Base-by-base conservation (phyloP, 2,329 filamentous ascomycete genomes). In the Botryotinia calthae region DNA sequence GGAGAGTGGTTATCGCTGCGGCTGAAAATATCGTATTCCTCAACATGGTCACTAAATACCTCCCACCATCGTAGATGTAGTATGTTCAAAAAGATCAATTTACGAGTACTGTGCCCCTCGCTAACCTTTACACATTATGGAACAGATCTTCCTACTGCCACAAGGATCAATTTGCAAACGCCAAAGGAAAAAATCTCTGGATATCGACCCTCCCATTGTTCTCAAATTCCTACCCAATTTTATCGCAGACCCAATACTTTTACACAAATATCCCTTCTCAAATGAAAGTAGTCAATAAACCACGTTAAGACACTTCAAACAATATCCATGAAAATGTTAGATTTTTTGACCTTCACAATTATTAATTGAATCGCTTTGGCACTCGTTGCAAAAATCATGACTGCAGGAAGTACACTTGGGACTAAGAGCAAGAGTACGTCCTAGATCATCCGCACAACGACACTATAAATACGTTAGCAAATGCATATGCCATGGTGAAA, bases 371-470 rank as follows among this genome's bases (percentile, higher is more conserved):
- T 74, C 70, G 18, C 42, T 34, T 18, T 64, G 42, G 48, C 76
- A 77, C 54, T 71, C 64, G 22, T 62, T 46, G 28, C 76, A 79
- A 61, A 76, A 76, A 18, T 54, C 31, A 66, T 78, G 76, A 25
- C 46, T 62, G 51, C 73, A 73, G 9, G 69, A 37, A 66, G 75
- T 77, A 56, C 61, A 69, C 7, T 64, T 72, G 42, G 76, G 77
- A 14, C 68, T 73, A n/a, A 63, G 62, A 28, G 76, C 66, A 46
- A 76, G 64, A 63, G 64, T 73, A 12, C 74, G 70, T 42, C 77
- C 77, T 20, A 75, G 73, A 44, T 59, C 71, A n/a, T 71, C 63
- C 8, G 69, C 31, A 66, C 77, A 78, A 59, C 76, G 74, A 51
- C 75, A 79, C 77, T 79, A n/a, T 59, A 51, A n/a, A 5, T 40